These are phyloP conservation scores for Annona cherimola DNA, from an alignment of 164 flowering plant genomes.

Conservation along the genomic window DNA sequence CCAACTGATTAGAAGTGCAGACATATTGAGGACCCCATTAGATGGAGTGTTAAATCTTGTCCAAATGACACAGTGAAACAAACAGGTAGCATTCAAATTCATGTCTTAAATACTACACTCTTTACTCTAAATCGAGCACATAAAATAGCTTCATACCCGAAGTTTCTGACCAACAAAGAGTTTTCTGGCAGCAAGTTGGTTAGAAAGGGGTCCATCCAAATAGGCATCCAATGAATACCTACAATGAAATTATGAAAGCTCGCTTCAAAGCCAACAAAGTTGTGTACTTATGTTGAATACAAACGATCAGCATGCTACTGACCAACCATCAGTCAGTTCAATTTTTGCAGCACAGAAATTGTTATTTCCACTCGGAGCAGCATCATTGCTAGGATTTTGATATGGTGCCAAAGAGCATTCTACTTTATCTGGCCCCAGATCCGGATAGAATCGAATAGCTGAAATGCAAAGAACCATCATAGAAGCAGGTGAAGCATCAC, in stretches of 20 bases:
- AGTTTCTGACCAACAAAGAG: conserved; percentile 91
- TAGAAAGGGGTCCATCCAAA: conserved; percentile 62
- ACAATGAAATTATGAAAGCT: conserved; percentile 4
- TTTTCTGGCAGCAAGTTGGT: conserved; percentile 57
- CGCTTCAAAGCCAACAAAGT: neutral
- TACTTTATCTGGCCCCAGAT: conserved; percentile 3
- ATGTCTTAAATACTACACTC: neutral
- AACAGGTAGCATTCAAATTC: neutral
- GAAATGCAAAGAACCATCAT: conserved; percentile 81
- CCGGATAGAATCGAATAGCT: conserved; percentile 33
- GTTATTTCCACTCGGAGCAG: conserved; percentile 14
- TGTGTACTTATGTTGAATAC: neutral
- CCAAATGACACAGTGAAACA: neutral
- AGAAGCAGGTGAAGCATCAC: conserved; percentile 74
- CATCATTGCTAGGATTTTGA: conserved; percentile 17
- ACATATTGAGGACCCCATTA: neutral
- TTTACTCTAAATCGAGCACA: neutral
- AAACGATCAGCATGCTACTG: conserved; percentile 21
- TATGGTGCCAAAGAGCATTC: conserved; percentile 6
- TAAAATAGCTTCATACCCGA: conserved; percentile 47
- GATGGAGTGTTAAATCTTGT: neutral
- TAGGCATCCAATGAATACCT: conserved; percentile 81
- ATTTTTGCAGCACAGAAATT: conserved; percentile 31
- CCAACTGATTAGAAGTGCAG: neutral
- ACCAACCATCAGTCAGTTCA: conserved; percentile 98